Evolutionary conservation across 306 rosid species (phyloP).

Genomic region (Phaseolus lunatus): DNA sequence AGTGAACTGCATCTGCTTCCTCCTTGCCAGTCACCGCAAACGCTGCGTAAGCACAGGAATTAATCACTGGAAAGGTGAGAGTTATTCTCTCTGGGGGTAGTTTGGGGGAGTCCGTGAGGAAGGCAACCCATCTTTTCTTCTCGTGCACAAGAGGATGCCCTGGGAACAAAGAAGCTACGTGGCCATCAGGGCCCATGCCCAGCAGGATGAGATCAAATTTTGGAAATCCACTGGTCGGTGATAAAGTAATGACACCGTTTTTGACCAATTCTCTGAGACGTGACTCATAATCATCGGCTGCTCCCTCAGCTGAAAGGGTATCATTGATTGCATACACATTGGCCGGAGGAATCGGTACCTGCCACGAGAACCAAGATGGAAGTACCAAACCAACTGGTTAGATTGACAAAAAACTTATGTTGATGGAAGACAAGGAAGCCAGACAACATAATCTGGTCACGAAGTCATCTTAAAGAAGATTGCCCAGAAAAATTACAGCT

Average conservation of each 20-base stretch:
- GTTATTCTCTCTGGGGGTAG: slow-evolving; percentile 96
- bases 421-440: background rate
- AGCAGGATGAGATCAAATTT: slow-evolving; percentile 92
- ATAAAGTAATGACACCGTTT: slow-evolving; percentile 54
- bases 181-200: slow-evolving; percentile 99
- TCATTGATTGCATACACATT: slow-evolving; percentile 83
- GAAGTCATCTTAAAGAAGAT: slow-evolving; percentile 32
- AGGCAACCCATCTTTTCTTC: slow-evolving; percentile 83
- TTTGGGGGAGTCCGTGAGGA: slow-evolving; percentile 86
- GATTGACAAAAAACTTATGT: slow-evolving; percentile 30
- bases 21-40: slow-evolving; percentile 77
- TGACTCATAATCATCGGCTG: slow-evolving; percentile 92
- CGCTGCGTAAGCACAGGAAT: slow-evolving; percentile 73
- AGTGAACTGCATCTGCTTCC: slow-evolving; percentile 71
- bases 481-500: background rate
- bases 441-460: slow-evolving; percentile 16
- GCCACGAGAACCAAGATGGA: slow-evolving; percentile 29
- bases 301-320: slow-evolving; percentile 84
- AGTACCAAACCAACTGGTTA: slow-evolving; percentile 16
- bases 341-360: slow-evolving; percentile 77
- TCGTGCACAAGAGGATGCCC: slow-evolving; percentile 85
- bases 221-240: slow-evolving; percentile 73
- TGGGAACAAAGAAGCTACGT: slow-evolving; percentile 93
- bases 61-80: slow-evolving; percentile 85
- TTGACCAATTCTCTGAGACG: slow-evolving; percentile 67